phyloP scores from a whole-genome alignment of 140 eudicot genomes.

The Cichorium intybus region DNA sequence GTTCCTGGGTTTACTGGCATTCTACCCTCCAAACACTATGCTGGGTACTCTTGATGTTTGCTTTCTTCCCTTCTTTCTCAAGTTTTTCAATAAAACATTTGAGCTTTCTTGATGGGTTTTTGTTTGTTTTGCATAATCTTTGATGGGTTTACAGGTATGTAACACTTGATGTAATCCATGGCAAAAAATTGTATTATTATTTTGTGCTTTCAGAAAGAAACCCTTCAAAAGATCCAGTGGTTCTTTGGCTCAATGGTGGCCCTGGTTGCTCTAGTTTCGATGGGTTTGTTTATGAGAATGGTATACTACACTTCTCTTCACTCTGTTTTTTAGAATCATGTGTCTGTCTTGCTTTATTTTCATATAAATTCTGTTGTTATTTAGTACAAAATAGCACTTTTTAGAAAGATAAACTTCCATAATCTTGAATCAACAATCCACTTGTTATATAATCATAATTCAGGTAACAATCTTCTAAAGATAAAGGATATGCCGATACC shows the following conservation, averaged over 20 bases:
- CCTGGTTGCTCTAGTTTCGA: constrained; percentile 99
- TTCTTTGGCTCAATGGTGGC: constrained; percentile 98
- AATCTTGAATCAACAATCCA: constrained; percentile 10
- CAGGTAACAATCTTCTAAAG: neutral
- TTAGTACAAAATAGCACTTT: neutral
- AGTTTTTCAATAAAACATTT: constrained; percentile 11
- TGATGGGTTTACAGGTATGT: constrained; percentile 58
- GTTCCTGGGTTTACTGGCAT: constrained; percentile 80
- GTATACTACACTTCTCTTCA: constrained; percentile 32
- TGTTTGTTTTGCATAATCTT: neutral
- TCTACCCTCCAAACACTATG: constrained; percentile 82
- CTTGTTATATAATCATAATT: constrained; percentile 7
- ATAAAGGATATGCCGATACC: neutral
- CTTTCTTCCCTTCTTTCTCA: neutral
- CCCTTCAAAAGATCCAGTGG: constrained; percentile 79
- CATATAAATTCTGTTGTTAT: constrained; percentile 2
- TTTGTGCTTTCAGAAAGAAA: constrained; percentile 83
- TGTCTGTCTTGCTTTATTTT: neutral
- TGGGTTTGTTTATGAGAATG: constrained; percentile 95
- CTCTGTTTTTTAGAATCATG: neutral
- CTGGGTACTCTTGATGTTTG: constrained; percentile 56
- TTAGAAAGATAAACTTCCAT: neutral
- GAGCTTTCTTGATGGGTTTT: constrained; percentile 9
- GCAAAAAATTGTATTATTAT: constrained; percentile 75
- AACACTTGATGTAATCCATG: constrained; percentile 55